These are phyloP conservation scores for Tetrastigma voinierianum DNA, from an alignment of 164 flowering plant genomes.

Conservation along the genomic window DNA sequence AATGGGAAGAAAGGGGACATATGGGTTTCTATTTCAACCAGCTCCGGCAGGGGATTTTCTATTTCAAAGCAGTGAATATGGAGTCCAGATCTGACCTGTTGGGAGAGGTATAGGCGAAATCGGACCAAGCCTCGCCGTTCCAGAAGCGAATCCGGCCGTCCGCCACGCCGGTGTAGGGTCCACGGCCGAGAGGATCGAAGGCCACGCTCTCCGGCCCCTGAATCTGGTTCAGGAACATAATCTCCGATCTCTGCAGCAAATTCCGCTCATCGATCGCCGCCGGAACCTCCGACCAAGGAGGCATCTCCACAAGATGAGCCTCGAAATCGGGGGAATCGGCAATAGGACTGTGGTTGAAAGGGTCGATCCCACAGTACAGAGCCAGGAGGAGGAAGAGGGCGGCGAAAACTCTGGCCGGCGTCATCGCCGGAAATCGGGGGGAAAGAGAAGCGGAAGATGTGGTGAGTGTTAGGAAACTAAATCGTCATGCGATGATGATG, in stretches of 20 bases:
- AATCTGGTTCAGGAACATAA: slow-evolving; percentile 62
- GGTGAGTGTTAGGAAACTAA: too few relatives aligned
- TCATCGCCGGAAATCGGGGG: slow-evolving; percentile 18
- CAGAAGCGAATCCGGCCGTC: slow-evolving; percentile 78
- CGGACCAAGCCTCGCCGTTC: slow-evolving; percentile 56
- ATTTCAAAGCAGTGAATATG: too few relatives aligned
- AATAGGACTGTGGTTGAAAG: slow-evolving; percentile 66
- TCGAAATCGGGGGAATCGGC: slow-evolving; percentile 63
- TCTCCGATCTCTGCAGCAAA: slow-evolving; percentile 66
- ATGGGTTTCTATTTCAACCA: too few relatives aligned
- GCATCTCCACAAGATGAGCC: slow-evolving; percentile 42
- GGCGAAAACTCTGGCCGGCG: slow-evolving; percentile 26
- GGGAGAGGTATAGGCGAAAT: slow-evolving; percentile 61
- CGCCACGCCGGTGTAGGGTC: slow-evolving; percentile 94
- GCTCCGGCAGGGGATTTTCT: too few relatives aligned
- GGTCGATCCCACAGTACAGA: slow-evolving; percentile 71
- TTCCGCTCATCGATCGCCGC: slow-evolving; percentile 42
- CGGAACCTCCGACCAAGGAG: slow-evolving; percentile 54
- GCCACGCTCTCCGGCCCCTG: slow-evolving; percentile 93
- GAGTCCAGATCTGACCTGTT: slow-evolving; percentile 39
- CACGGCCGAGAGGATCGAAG: slow-evolving; percentile 80
- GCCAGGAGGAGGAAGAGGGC: slow-evolving; percentile 45
- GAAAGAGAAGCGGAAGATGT: too few relatives aligned
- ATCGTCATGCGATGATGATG: too few relatives aligned
- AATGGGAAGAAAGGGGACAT: too few relatives aligned